Base-by-base conservation (phyloP, 164 flowering plant species). In the Vitis rupestris region DNA sequence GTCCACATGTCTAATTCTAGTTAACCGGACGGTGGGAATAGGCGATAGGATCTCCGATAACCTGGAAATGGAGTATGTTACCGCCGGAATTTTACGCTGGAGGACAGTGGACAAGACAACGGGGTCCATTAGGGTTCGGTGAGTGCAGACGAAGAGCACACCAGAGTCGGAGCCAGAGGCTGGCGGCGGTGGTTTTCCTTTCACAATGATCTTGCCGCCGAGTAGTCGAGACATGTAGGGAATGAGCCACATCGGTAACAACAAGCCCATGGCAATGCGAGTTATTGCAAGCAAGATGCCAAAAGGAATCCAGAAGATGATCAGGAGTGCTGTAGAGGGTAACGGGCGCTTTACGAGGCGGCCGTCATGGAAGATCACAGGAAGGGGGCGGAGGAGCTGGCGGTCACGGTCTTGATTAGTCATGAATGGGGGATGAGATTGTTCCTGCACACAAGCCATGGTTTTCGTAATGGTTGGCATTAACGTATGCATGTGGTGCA, bases 301-400 rank as follows among this genome's bases (percentile, higher is more conserved):
- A 0, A 95, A 19, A 1, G 99, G 99, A 29, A 91, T 63, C 99
- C 99, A 95, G 2, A 95, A 65, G 76, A 93, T 79, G 79, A 93
- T 91, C 57, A 91, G 72, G 14, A 95, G 85, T 5, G 98, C 86
- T 2, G 82, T 81, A 0, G 82, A 65, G 1, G 99, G 95, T 1
- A 97, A 88, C 10, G 98, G 98, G 0, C 90, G 89, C 71, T 77
- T 87, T 10, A 84, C 97, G 10, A 96, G 81, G 8, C 98, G 90
- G 17, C 98, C 99, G 67, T 96, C 99, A 76, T 93, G 99, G 86
- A 96, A 96, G 67, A 96, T 88, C 64, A 96, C 98, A 12, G 98
- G 99, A 1, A 77, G 74, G 1, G 96, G 99, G 8, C 83, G 85
- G 72, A 76, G 70, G 50, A 69, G 59, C 30, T 79, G 64, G 69